These are phyloP conservation scores for Herpetospermum pedunculosum DNA, from an alignment of 306 rosid species.

Conservation along the genomic window DNA sequence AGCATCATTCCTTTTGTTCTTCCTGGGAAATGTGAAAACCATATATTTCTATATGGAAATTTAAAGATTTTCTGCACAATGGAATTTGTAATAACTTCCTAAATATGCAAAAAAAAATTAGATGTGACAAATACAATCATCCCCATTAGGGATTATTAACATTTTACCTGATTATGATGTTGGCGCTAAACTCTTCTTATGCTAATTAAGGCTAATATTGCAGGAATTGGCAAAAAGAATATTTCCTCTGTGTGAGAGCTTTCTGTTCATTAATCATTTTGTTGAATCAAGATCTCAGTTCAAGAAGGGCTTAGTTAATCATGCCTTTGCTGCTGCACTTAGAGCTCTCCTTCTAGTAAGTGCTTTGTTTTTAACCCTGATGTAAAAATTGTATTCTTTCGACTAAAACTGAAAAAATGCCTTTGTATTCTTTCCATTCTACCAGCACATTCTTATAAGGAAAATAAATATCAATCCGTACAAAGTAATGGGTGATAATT, in stretches of 20 bases:
- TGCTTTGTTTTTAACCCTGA: conserved; percentile 13
- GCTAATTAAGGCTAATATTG: conserved; percentile 13
- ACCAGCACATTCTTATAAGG: neutral
- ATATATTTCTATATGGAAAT: neutral
- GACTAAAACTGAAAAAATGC: neutral
- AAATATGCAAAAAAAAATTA: neutral
- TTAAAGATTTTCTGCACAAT: neutral
- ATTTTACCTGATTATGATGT: neutral
- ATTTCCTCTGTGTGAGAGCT: conserved; percentile 81
- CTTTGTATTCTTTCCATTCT: neutral
- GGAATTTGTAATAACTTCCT: neutral
- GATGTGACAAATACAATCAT: neutral
- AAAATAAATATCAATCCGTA: neutral
- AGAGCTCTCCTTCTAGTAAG: conserved; percentile 87
- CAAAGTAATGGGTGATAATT: neutral
- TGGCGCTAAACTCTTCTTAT: conserved; percentile 8
- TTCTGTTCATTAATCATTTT: conserved; percentile 62
- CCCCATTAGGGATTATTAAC: neutral
- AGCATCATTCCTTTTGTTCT: neutral
- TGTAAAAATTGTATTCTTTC: neutral
- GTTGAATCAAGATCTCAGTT: conserved; percentile 87
- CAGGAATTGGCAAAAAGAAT: conserved; percentile 89
- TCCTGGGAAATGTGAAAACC: neutral
- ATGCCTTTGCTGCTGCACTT: conserved; percentile 94
- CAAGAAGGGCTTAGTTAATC: conserved; percentile 87